Evolutionary conservation across 1,284 basidiomycete genomes (phyloP), one percentile per base, ranked within the genome.

Genomic region (Malassezia brasiliensis): DNA sequence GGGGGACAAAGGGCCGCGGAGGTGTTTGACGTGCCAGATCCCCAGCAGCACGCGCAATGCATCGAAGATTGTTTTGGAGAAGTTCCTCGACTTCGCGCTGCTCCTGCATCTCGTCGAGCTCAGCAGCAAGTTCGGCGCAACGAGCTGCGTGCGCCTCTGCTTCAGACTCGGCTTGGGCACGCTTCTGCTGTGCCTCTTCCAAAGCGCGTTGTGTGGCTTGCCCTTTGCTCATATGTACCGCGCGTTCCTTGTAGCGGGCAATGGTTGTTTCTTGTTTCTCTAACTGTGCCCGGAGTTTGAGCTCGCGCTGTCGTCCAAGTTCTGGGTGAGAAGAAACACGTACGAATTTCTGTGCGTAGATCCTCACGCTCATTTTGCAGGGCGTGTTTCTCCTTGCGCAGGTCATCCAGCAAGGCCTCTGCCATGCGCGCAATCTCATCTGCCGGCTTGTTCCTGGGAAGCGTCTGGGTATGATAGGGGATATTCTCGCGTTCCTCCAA

Each of bases 331-430:
- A 11, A 11, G n/a, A 5, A 20, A 10, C 12, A 51, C 53, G 44
- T 56, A 56, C 53, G 55, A 15, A 57, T 45, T 19, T 57, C 44
- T 5, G 55, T 57, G 12, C 47, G 39, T 8, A 57, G 35, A 25
- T 52, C 38, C 17, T 57, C 50, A 9, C 50, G 32, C 34, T 57
- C 55, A 25, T 57, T 52, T n/a, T 42, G 32, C 19, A 57, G 35
- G n/a, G 28, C 40, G 22, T 52, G 35, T 25, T 57, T 57, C 14
- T 57, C 55, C 5, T 52, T 37, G 10, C 34, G 55, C 10, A 57
- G 40, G 7, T 52, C 50, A 15, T 52, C 28, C 19, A 52, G 25
- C 17, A 39, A 45, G 22, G 32, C 41, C 36, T 47, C 45, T n/a
- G 45, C 47, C 11, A 36, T 20, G 22, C 38, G 50, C 9, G 39